Base-by-base conservation (phyloP, 768 basidiomycete species). In the Amanita molliuscula region DNA sequence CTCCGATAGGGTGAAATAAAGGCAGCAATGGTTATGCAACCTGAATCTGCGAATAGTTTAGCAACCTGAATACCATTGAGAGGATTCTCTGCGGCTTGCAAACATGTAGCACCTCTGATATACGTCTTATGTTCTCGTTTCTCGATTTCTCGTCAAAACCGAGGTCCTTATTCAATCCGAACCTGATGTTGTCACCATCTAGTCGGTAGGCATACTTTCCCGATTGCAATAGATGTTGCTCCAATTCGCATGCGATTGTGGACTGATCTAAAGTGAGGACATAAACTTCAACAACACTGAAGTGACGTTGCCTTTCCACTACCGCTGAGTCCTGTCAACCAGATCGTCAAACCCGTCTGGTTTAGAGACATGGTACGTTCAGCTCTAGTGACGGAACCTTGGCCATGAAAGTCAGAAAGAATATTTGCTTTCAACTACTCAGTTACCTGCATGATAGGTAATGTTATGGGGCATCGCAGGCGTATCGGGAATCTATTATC, bases 1-100 rank as follows among this genome's bases (percentile, higher is more conserved):
- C 81, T 77, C 44, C 79, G 75, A 68, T 98, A 97, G n/a, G 96
- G 96, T 1, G 96, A 98, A 66, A 99, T 99, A 71, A 99, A 99
- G 10, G 96, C 94, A 15, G 96, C 95, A 62, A 97, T 74, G 15
- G 88, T 75, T 56, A 96, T 76, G 57, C 85, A 88, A 28, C 79
- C 84, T 3, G 93, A 78, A 59, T 94, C 88, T 16, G 93, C 81
- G 65, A 99, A 96, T 36, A 98, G 74, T 64, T 91, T 93, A 41
- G 96, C 84, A 44, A 99, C 94, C 92, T 95, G 59, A n/a, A 44
- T 28, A 26, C 38, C 31, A 44, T 23, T 7, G 15, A 37, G 34
- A 18, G n/a, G n/a, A 28, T n/a, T 36, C 4, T 7, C 25, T 15
- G 8, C 23, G 29, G 11, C n/a, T 5, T 13, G 25, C 8, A 16